Evolutionary conservation across 495 filamentous ascomycete genomes (phyloP).

Genomic region (Rhypophila decipiens): DNA sequence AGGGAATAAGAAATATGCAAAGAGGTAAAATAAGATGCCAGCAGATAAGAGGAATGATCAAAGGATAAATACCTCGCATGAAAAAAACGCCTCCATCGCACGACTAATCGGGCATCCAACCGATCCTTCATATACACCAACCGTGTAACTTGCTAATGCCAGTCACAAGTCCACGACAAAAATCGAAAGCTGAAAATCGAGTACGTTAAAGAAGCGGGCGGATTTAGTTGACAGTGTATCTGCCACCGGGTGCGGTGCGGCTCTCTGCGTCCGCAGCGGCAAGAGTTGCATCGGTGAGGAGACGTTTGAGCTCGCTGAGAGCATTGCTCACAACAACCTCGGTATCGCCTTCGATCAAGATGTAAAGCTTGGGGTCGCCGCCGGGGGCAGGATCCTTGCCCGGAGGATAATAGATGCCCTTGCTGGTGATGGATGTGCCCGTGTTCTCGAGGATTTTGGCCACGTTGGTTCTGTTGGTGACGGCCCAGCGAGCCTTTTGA

Average conservation of each 20-base stretch:
- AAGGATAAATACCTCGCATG: no score
- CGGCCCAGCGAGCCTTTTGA: conserved; percentile 97
- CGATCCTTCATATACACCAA: no score
- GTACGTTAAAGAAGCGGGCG: not conserved
- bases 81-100: no score
- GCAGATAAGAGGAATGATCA: no score
- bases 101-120: no score
- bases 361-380: conserved; percentile 86
- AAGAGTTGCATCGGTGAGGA: conserved; percentile 88
- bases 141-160: no score
- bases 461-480: conserved; percentile 98
- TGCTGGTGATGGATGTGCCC: conserved; percentile 94
- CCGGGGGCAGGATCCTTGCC: conserved; percentile 73
- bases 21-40: no score
- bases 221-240: conserved; percentile 76
- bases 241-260: conserved; percentile 70
- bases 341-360: conserved; percentile 94
- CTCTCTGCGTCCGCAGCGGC: conserved; percentile 82
- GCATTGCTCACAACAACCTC: conserved; percentile 87
- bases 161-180: no score
- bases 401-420: conserved; percentile 78
- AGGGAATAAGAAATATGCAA: no score
- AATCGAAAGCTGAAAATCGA: not conserved
- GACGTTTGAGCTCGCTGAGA: conserved; percentile 80
- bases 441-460: conserved; percentile 95